Conservation (phyloP, 768 basidiomycete genomes). For the Clathrus columnatus region DNA sequence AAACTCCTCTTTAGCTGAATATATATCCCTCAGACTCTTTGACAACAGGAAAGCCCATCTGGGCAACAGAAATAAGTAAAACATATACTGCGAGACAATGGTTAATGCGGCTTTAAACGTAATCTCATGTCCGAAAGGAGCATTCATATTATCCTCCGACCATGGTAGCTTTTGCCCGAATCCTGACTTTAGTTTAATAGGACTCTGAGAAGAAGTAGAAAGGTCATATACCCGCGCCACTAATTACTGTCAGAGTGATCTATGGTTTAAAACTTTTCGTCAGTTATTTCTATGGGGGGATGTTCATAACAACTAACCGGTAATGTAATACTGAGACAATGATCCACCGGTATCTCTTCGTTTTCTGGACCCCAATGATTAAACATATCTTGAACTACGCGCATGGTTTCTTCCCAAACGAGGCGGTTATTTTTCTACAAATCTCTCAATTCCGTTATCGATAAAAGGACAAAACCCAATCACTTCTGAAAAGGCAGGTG, state of each 20-base stretch:
- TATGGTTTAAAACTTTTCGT: neutral
- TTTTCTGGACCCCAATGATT: constrained; percentile 39
- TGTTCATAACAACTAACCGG: constrained; percentile 29
- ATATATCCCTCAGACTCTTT: constrained; percentile 20
- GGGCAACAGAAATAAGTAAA: constrained; percentile 32
- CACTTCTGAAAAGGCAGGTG: constrained; percentile 60
- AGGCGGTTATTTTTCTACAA: constrained; percentile 29
- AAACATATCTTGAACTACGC: constrained; percentile 37
- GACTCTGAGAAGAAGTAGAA: too few relatives aligned
- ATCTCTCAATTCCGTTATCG: neutral
- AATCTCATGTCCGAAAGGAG: constrained; percentile 37
- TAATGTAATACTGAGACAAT: constrained; percentile 44
- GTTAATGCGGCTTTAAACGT: constrained; percentile 45
- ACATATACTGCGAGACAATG: constrained; percentile 30
- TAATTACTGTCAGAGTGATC: constrained; percentile 37
- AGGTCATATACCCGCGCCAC: constrained; percentile 35
- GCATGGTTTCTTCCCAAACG: constrained; percentile 39
- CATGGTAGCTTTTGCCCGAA: constrained; percentile 46
- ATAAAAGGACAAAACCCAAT: neutral
- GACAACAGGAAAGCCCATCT: constrained; percentile 32
- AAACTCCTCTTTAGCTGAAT: constrained; percentile 21
- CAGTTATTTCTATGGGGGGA: neutral
- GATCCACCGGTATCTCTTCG: constrained; percentile 32
- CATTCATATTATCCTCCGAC: constrained; percentile 33
- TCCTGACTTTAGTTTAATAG: constrained; percentile 23